These are phyloP conservation scores for Grosmannia clavigera DNA, from an alignment of 2,329 filamentous ascomycete genomes.

Conservation along the genomic window DNA sequence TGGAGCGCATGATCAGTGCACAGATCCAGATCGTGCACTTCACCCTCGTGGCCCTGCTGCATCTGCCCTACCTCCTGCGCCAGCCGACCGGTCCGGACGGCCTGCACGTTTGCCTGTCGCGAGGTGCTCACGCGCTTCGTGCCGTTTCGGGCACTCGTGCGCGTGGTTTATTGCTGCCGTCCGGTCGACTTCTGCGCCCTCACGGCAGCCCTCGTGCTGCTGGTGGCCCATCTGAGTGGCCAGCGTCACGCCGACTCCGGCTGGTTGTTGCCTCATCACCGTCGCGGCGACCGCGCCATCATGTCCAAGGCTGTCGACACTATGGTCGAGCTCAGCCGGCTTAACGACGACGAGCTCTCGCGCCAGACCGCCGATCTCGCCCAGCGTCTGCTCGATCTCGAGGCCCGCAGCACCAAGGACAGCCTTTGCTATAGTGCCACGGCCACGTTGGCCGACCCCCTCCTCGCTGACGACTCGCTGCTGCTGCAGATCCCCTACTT, in stretches of 20 bases:
- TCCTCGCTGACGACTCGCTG: background rate
- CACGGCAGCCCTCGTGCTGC: conserved; percentile 24
- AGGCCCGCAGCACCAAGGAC: conserved; percentile 12
- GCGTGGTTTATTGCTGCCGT: conserved; percentile 24
- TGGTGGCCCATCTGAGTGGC: conserved; percentile 26
- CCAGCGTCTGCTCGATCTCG: conserved; percentile 24
- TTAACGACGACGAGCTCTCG: conserved; percentile 16
- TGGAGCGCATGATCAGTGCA: conserved; percentile 6
- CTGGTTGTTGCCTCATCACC: conserved; percentile 25
- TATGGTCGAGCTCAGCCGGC: conserved; percentile 17
- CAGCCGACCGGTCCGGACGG: background rate
- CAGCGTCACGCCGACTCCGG: background rate
- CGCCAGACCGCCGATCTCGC: conserved; percentile 20
- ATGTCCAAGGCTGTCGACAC: conserved; percentile 23
- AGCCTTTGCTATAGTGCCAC: background rate
- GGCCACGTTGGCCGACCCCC: background rate
- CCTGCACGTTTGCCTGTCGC: conserved; percentile 27
- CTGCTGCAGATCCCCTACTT: conserved; percentile 6
- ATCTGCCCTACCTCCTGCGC: conserved; percentile 13
- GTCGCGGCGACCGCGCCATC: conserved; percentile 26
- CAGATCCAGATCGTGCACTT: conserved; percentile 26
- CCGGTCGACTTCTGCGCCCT: conserved; percentile 29
- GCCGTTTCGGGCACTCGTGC: conserved; percentile 20
- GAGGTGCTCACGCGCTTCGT: conserved; percentile 27
- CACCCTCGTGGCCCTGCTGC: conserved; percentile 28